Percentiles rank a stretch among this genome's conserved stretches.
Conservation (phyloP, 306 rosid genomes). For the Begonia masoniana region DNA sequence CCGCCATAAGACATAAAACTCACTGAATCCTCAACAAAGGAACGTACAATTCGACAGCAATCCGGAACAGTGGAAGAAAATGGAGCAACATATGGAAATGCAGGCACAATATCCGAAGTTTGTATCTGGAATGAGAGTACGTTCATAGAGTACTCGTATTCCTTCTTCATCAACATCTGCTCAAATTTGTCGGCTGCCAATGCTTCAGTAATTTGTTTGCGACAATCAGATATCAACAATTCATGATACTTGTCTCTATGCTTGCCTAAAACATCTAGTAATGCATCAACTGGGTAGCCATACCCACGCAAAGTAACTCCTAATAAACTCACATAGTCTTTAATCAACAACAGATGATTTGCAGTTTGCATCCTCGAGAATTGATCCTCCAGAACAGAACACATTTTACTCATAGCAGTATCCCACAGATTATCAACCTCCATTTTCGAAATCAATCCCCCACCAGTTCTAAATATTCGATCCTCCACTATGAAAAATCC, state of each 20-base stretch:
- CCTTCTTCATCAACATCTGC: constrained; percentile 97
- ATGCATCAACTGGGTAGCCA: constrained; percentile 81
- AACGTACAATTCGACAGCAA: constrained; percentile 93
- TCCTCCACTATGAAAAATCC: constrained; percentile 97
- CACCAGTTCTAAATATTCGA: constrained; percentile 83
- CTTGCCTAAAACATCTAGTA: constrained; percentile 96
- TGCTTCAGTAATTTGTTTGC: constrained; percentile 82
- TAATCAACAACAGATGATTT: constrained; percentile 77
- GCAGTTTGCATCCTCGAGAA: constrained; percentile 99
- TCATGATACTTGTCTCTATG: constrained; percentile 97
- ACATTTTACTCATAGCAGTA: constrained; percentile 94
- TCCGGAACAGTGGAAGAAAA: constrained; percentile 92
- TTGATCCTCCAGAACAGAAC: constrained; percentile 96
- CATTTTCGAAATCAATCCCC: constrained; percentile 72
- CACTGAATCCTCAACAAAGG: constrained; percentile 92
- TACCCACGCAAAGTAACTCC: constrained; percentile 86
- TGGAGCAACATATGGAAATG: constrained; percentile 86
- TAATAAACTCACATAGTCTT: constrained; percentile 89
- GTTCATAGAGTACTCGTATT: constrained; percentile 94
- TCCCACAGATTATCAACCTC: constrained; percentile 99
- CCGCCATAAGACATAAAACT: constrained; percentile 98
- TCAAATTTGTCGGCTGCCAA: constrained; percentile 83
- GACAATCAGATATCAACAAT: constrained; percentile 74
- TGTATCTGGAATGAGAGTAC: constrained; percentile 95
- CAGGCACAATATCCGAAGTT: constrained; percentile 69